Percentiles rank a stretch among this genome's conserved stretches.
Conservation (phyloP, 345 rosid genomes). For the Salix suchowensis region DNA sequence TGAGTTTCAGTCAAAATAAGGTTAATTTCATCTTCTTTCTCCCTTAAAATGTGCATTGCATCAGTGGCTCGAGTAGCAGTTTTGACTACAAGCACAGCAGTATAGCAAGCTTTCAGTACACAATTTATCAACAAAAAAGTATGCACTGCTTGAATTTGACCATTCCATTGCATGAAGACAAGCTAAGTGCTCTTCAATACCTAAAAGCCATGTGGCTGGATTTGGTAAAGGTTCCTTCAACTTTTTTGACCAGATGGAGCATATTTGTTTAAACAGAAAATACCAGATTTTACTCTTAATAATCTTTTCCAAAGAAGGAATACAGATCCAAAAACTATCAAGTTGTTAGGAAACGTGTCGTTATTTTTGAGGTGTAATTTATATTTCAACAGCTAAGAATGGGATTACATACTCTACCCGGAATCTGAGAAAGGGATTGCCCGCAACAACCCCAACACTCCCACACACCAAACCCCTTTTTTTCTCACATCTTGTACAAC, state of each 20-base stretch:
- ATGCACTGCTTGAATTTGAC: not conserved
- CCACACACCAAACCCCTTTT: not conserved
- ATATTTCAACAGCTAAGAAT: not conserved
- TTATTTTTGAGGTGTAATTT: not conserved
- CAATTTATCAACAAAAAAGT: not conserved
- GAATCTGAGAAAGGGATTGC: not conserved
- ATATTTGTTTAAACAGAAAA: not conserved
- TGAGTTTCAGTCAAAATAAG: slow-evolving; percentile 43
- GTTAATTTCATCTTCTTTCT: slow-evolving; percentile 27
- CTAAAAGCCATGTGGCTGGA: not conserved
- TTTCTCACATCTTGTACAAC: not conserved
- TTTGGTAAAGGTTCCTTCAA: not conserved
- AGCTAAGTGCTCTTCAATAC: not conserved
- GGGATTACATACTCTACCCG: not conserved
- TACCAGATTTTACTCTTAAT: not conserved
- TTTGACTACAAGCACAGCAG: slow-evolving; percentile 29
- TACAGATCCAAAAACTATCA: not conserved
- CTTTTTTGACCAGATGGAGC: not conserved
- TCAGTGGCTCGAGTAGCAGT: slow-evolving; percentile 38
- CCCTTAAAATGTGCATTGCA: slow-evolving; percentile 30
- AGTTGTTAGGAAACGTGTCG: not conserved
- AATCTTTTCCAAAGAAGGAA: not conserved
- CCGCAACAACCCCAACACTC: not conserved
- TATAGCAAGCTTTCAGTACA: not conserved
- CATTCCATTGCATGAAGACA: not conserved